phyloP scores from a whole-genome alignment of 805 yeast genomes.

The Hanseniaspora occidentalis region DNA sequence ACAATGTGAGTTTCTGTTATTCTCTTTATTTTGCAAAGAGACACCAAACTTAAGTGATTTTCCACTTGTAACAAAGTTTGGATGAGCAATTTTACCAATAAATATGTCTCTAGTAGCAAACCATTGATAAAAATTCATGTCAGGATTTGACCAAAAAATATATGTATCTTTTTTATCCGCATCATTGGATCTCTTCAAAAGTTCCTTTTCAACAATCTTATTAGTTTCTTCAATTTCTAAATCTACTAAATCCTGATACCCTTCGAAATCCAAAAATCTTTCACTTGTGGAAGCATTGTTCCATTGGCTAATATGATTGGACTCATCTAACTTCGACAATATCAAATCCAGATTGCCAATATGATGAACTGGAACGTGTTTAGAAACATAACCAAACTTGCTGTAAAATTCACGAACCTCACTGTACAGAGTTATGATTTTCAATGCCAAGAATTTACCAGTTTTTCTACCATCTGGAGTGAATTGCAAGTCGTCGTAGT shows the following conservation, averaged over 20 bases:
- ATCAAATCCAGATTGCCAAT: constrained; percentile 17
- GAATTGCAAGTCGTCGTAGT: constrained; percentile 19
- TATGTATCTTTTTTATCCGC: constrained; percentile 12
- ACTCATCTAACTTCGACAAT: background rate
- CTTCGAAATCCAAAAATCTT: constrained; percentile 20
- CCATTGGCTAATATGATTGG: constrained; percentile 1
- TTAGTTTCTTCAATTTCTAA: constrained; percentile 15
- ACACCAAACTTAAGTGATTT: constrained; percentile 21
- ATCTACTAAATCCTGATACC: constrained; percentile 21
- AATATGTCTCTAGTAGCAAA: constrained; percentile 28
- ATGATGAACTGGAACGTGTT: constrained; percentile 27
- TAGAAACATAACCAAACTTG: constrained; percentile 44
- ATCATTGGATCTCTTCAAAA: constrained; percentile 8
- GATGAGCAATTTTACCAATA: constrained; percentile 17
- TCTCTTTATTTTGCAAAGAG: constrained; percentile 15
- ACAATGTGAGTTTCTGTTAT: constrained; percentile 23
- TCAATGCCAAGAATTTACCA: constrained; percentile 20
- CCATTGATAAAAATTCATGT: constrained; percentile 29
- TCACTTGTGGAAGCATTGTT: constrained; percentile 10
- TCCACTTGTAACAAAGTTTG: constrained; percentile 7
- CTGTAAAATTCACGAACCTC: constrained; percentile 61
- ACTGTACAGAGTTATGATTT: constrained; percentile 45
- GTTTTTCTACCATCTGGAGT: constrained; percentile 8
- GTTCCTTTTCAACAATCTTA: constrained; percentile 10
- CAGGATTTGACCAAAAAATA: constrained; percentile 27